These are phyloP conservation scores for Fremontodendron californicum DNA, from an alignment of 345 rosid genomes.

Conservation along the genomic window DNA sequence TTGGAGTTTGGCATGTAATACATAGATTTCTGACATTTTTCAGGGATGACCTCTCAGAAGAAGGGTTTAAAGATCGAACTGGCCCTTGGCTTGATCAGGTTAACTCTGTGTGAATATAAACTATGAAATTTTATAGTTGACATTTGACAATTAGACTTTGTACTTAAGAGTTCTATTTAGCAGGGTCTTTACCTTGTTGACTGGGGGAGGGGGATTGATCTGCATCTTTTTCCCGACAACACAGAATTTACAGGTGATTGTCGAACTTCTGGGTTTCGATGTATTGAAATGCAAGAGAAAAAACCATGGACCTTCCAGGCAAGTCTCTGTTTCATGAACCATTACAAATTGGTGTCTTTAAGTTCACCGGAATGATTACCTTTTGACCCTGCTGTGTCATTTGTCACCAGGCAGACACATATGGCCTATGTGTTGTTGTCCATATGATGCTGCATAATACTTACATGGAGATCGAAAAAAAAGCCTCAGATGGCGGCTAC, in stretches of 20 bases:
- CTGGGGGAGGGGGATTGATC: slow-evolving; percentile 95
- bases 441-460: slow-evolving; percentile 84
- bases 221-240: slow-evolving; percentile 65
- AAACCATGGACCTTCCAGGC: slow-evolving; percentile 94
- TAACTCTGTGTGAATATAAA: neutral
- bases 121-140: neutral
- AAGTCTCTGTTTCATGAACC: slow-evolving; percentile 20
- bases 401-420: slow-evolving; percentile 65
- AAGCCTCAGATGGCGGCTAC: slow-evolving; percentile 43
- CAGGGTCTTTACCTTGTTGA: slow-evolving; percentile 97
- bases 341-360: slow-evolving; percentile 10
- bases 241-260: slow-evolving; percentile 61
- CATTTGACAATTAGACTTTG: neutral
- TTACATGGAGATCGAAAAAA: slow-evolving; percentile 67
- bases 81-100: slow-evolving; percentile 86
- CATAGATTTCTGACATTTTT: slow-evolving; percentile 14
- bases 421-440: slow-evolving; percentile 72
- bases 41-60: slow-evolving; percentile 61
- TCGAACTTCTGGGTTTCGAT: slow-evolving; percentile 91
- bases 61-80: slow-evolving; percentile 47
- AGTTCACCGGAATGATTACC: slow-evolving; percentile 1
- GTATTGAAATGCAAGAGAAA: slow-evolving; percentile 83
- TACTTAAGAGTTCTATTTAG: slow-evolving; percentile 11
- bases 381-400: slow-evolving; percentile 11
- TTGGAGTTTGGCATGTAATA: neutral